Base-by-base conservation (phyloP, 495 filamentous ascomycete genomes). In the Aspergillus heteromorphus region DNA sequence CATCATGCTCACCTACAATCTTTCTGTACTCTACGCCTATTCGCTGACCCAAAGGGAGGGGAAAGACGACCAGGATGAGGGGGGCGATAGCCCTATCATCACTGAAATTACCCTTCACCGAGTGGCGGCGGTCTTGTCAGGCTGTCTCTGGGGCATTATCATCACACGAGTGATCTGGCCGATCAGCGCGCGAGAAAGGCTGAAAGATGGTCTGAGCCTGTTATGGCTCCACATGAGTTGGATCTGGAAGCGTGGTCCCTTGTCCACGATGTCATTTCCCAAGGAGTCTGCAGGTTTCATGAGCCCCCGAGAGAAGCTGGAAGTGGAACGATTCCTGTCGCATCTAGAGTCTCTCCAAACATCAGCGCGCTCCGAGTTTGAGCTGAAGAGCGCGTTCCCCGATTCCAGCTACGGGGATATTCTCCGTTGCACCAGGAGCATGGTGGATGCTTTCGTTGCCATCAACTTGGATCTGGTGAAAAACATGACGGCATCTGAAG, bases 21-120 rank as follows among this genome's bases (percentile, higher is more conserved):
- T 98, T n/a, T 92, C 89, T 6, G 90, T 89, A 13, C 79, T 98
- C 31, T 98, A 97, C 66, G 90, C 91, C 2, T 98, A 97, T 71
- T 91, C 88, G 18, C 79, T 97, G 6, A 84, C 88, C 0, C 84
- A 89, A 54, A 79, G 79, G 43, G 87, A 92, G 38, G 83, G 86
- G 19, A 77, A 83, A 13, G 71, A 81, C 47, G 89, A 91, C 56
- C 66, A 77, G 30, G 84, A 92, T 54, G 92, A 97, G 69, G 93
- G 91, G n/a, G 92, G 92, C 9, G 72, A 83, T 1, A 73, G 86
- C 45, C 93, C 93, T 0, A 78, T 90, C 18, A 96, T 98, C 49
- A 81, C 81, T 19, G 87, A 95, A 34, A 97, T 98, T 58, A 87
- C 83, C 0, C 81, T 89, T n/a, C 93, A 98, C 67, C 84, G 93